Percentiles rank a stretch among this genome's conserved stretches.
Evolutionary conservation across 1,284 basidiomycete genomes (phyloP).

Genomic region (Cryptococcus sp.): DNA sequence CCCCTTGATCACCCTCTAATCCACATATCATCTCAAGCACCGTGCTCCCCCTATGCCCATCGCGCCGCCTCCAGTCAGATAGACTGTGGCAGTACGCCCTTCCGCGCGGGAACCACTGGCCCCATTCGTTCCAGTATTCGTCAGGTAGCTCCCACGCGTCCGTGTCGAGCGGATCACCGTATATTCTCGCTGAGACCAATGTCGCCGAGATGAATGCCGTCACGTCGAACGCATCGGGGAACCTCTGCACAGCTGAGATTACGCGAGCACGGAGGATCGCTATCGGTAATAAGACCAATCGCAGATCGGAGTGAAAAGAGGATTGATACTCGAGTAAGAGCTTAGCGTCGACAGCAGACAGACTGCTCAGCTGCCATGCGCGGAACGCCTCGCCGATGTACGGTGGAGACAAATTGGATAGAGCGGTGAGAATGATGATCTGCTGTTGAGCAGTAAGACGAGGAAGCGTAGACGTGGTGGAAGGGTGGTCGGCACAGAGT

Average conservation of each 20-base stretch:
- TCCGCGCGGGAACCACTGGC: conserved; percentile 22
- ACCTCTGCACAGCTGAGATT: conserved; percentile 8
- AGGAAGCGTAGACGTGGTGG: conserved; percentile 14
- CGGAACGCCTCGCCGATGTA: conserved; percentile 15
- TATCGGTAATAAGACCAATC: conserved; percentile 27
- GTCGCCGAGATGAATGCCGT: conserved; percentile 19
- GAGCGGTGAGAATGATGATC: conserved; percentile 21
- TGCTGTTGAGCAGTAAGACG: conserved; percentile 20
- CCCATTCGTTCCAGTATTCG: conserved; percentile 30
- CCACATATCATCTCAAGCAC: conserved; percentile 29
- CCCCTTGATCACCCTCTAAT: conserved; percentile 8
- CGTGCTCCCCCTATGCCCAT: conserved; percentile 24
- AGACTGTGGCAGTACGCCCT: conserved; percentile 21
- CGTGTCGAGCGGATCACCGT: conserved; percentile 26
- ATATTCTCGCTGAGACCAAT: conserved; percentile 14
- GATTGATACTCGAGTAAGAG: conserved; percentile 22
- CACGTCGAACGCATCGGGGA: conserved; percentile 15
- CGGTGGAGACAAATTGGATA: conserved; percentile 20
- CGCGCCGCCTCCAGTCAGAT: conserved; percentile 21
- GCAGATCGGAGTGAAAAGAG: conserved; percentile 13
- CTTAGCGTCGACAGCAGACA: conserved; percentile 22
- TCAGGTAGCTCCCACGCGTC: conserved; percentile 30
- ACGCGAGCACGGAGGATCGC: conserved; percentile 23
- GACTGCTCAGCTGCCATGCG: conserved; percentile 12
- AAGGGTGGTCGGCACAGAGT: conserved; percentile 11